phyloP scores from a whole-genome alignment of 1,284 basidiomycete genomes.

The Puccinia polysora region DNA sequence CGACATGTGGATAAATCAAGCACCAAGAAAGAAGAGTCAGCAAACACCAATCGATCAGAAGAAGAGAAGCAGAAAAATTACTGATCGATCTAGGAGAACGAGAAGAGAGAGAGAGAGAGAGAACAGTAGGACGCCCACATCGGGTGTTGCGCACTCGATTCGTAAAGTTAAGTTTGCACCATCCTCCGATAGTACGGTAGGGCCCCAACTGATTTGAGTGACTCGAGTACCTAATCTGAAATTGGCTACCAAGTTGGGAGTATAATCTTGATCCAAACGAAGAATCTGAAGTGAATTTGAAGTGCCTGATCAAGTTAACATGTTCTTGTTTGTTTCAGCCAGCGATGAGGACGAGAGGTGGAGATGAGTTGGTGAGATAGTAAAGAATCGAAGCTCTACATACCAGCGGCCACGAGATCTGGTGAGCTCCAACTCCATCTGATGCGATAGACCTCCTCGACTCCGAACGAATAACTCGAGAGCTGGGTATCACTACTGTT shows the following conservation, averaged over 20 bases:
- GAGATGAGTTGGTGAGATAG: background rate
- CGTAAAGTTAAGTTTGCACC: slow-evolving; percentile 11
- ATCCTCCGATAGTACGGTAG: slow-evolving; percentile 5
- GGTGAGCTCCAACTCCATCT: slow-evolving; percentile 27
- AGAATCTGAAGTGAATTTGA: slow-evolving; percentile 30
- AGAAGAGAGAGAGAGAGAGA: background rate
- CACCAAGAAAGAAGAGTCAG: background rate
- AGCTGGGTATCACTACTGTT: slow-evolving; percentile 28
- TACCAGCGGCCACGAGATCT: slow-evolving; percentile 20
- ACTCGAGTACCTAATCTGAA: slow-evolving; percentile 19
- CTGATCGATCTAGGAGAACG: too few species aligned
- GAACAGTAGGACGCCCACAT: slow-evolving; percentile 18
- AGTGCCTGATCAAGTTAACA: slow-evolving; percentile 28
- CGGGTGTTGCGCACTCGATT: slow-evolving; percentile 33
- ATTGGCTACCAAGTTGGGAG: slow-evolving; percentile 5
- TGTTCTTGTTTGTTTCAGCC: too few species aligned
- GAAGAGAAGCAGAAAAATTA: background rate
- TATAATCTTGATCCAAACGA: slow-evolving; percentile 12
- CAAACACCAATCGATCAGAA: background rate
- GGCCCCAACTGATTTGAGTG: slow-evolving; percentile 31
- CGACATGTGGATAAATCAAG: background rate
- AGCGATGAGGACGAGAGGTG: background rate
- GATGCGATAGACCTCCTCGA: slow-evolving; percentile 34
- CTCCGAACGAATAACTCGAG: slow-evolving; percentile 21
- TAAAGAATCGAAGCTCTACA: background rate